Base-by-base conservation (phyloP, 2,329 filamentous ascomycete genomes). In the Penicillium concentricum region DNA sequence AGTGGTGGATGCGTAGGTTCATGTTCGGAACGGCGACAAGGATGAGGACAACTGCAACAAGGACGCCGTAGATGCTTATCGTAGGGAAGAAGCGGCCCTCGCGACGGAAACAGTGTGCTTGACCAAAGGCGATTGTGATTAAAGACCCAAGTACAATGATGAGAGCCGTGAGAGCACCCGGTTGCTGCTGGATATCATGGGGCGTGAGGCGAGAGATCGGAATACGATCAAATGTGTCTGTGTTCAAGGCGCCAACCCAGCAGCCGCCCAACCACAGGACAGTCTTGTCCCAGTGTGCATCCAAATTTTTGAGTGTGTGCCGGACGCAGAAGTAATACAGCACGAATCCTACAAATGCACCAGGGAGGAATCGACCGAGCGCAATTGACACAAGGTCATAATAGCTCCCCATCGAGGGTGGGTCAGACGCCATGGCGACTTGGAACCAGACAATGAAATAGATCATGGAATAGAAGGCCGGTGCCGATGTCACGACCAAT, bases 1-100 rank as follows among this genome's bases (percentile, higher is more conserved):
- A 87, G 64, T 87, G 84, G 62, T 87, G 84, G 56, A 87, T 84
- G n/a, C 84, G 80, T 20, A 87, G 75, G 58, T 82, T 82, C 73
- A 86, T 80, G 38, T 79, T 73, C 0, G 84, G 84, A 3, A 86
- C 72, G 1, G 79, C 74, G n/a, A 85, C 70, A 28, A 85, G 72
- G 26, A 77, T 62, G 0, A 83, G 63, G 1, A 85, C 65, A 8
- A 66, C 64, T 15, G 63, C 61, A 4, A 74, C 72, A 45, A 84
- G 72, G 35, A 81, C 65, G 22, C 70, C 78, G 69, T 47, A 86
- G 69, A 70, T 79, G 80, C 22, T 73, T 68, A 73, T 63, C 56
- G 65, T 70, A 34, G 61, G 50, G 12, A 80, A 80, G 60, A 86
- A 76, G n/a, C 82, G 76, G 6, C 84, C 84, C 68, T 86, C 84